These are phyloP conservation scores for Nemania sp. DNA, from an alignment of 2,329 filamentous ascomycete genomes.

Conservation along the genomic window DNA sequence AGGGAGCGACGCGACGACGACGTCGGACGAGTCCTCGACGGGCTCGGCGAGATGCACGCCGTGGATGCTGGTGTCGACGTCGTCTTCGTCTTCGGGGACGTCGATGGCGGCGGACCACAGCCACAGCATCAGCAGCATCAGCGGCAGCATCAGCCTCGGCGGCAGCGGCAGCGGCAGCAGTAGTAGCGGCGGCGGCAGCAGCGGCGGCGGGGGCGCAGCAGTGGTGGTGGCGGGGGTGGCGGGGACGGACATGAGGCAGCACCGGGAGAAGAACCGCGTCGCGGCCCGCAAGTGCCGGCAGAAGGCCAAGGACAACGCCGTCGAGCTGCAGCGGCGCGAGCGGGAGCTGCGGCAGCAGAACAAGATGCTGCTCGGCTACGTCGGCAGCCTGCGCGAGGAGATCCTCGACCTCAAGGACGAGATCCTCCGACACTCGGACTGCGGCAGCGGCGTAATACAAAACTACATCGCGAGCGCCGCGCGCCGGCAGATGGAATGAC, in stretches of 20 bases:
- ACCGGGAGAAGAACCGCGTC: conserved; percentile 36
- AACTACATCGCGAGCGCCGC: conserved; percentile 37
- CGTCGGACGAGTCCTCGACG: not conserved
- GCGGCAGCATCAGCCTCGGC: no score
- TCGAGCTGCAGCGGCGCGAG: conserved; percentile 31
- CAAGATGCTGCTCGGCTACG: conserved; percentile 26
- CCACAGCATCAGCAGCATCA: not conserved
- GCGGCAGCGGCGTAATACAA: conserved; percentile 39
- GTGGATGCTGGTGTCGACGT: no score
- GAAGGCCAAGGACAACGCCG: conserved; percentile 33
- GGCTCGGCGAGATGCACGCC: conserved; percentile 3
- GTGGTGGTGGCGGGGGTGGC: no score
- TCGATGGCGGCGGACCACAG: not conserved
- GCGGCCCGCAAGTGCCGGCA: conserved; percentile 38
- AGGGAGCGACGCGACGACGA: not conserved
- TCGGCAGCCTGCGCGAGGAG: conserved; percentile 32
- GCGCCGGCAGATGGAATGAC: conserved; percentile 35
- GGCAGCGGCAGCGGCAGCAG: not conserved
- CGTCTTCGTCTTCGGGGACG: not conserved
- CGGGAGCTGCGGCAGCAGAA: conserved; percentile 32
- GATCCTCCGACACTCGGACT: conserved; percentile 34
- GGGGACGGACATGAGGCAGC: conserved; percentile 17
- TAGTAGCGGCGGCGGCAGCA: no score
- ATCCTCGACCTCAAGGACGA: conserved; percentile 35
- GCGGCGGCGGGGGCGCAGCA: no score